Evolutionary conservation across 2,329 filamentous ascomycete species (phyloP), one percentile per base, ranked within the genome.

Genomic region (Fusarium sp.): DNA sequence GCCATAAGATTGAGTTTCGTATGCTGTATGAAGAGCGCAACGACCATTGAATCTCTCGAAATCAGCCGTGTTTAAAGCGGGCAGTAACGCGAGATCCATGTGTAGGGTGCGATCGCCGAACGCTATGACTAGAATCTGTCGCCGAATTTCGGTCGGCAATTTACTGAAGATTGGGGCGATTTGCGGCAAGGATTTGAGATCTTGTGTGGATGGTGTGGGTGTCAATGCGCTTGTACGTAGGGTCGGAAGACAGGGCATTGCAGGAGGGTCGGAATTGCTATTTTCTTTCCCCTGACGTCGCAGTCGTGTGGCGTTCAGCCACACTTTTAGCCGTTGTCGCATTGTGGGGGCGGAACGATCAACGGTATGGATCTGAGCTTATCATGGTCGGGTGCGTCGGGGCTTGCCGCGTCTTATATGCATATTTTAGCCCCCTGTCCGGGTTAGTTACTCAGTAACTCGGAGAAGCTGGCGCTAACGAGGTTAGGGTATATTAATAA

Each of bases 301-400:
- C 4, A 20, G 5, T 2, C 2, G n/a, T 16, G 8, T 9, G n/a
- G 13, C 8, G 4, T 4, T 30, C 0, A 48, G 5, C 46, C 46
- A 48, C 3, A n/a, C 27, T 16, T 48, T 48, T 11, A 32, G 4
- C 15, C 30, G 46, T 3, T 11, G 6, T 12, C 27, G 4, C 46
- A 48, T 48, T 10, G 16, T 48, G 9, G 13, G 2, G 3, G 34
- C 3, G 18, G 34, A 16, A 5, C 3, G 32, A 38, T n/a, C 10
- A 0, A 34, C 8, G 3, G 3, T 10, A 34, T 7, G 0, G 3
- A 38, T 38, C 3, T 12, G 0, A 7, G 0, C 7, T 38, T 1
- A 7, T 11, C 6, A 38, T 11, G 3, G 0, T 38, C 6, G 2
- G 6, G 3, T n/a, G 1, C 4, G 18, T 38, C 1, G 10, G 34